Evolutionary conservation across 345 rosid species (phyloP).

Genomic region (Trapa incisa): DNA sequence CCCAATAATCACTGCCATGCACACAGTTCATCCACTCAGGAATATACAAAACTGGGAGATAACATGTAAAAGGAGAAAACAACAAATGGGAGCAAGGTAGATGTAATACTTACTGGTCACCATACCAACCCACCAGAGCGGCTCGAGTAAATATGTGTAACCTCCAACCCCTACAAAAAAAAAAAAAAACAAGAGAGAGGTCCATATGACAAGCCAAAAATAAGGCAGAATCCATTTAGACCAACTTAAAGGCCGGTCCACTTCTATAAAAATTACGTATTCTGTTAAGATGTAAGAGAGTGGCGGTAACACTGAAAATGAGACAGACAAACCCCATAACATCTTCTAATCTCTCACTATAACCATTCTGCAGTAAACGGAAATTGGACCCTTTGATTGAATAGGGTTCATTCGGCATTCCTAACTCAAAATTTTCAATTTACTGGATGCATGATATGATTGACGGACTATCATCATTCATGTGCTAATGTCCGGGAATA

Average conservation of each 20-base stretch:
- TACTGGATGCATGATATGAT: too few relatives aligned
- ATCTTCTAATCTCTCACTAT: too few relatives aligned
- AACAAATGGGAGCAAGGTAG: not conserved
- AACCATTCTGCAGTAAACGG: too few relatives aligned
- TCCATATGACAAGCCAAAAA: conserved; percentile 4
- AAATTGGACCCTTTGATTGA: not conserved
- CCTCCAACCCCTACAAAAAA: conserved; percentile 63
- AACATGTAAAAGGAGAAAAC: not conserved
- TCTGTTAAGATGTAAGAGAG: not conserved
- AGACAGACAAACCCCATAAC: too few relatives aligned
- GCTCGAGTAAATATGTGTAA: conserved; percentile 78
- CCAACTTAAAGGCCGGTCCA: not conserved
- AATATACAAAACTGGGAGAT: not conserved
- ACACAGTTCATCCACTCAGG: not conserved
- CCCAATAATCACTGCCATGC: conserved; percentile 57
- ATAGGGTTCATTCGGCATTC: not conserved
- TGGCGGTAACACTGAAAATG: too few relatives aligned
- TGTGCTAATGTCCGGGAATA: too few relatives aligned
- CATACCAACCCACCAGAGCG: conserved; percentile 97
- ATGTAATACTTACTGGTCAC: conserved; percentile 47
- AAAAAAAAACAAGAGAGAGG: conserved; percentile 1
- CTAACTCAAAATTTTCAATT: not conserved
- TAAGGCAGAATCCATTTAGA: not conserved
- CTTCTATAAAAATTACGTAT: not conserved
- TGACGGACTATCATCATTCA: too few relatives aligned